These are phyloP conservation scores for Beauveria sp. DNA, from an alignment of 2,329 filamentous ascomycete species.

Conservation along the genomic window DNA sequence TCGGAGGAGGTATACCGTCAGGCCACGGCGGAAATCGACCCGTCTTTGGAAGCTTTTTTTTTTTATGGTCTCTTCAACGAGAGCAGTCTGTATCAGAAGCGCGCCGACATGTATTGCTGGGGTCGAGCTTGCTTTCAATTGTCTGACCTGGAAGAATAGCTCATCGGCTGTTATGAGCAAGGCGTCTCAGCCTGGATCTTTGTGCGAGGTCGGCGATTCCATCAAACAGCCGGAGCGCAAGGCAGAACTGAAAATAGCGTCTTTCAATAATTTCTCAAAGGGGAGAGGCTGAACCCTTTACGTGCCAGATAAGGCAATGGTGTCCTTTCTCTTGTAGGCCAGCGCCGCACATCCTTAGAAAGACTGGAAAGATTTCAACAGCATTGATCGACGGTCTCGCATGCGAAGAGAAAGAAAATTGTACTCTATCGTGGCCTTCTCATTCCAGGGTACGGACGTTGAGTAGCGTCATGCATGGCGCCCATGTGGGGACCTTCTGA, in stretches of 20 bases:
- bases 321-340: too few species aligned
- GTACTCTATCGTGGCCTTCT: background rate
- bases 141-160: background rate
- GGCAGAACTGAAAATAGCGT: background rate
- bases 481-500: constrained; percentile 11
- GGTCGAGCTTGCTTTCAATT: constrained; percentile 2
- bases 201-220: background rate
- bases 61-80: constrained; percentile 11
- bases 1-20: background rate
- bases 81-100: constrained; percentile 6
- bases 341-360: too few species aligned
- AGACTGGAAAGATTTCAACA: too few species aligned
- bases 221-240: background rate
- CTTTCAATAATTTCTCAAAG: background rate
- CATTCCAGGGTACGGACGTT: constrained; percentile 2
- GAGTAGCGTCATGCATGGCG: background rate
- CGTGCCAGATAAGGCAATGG: background rate
- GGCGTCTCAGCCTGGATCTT: background rate
- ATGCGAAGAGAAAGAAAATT: background rate
- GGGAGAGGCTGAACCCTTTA: background rate
- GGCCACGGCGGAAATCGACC: background rate
- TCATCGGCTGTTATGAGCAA: background rate
- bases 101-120: constrained; percentile 7
- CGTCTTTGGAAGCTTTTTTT: constrained; percentile 6
- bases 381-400: background rate